Base-by-base conservation (phyloP, 2,329 filamentous ascomycete genomes). In the Xylaria sp. region DNA sequence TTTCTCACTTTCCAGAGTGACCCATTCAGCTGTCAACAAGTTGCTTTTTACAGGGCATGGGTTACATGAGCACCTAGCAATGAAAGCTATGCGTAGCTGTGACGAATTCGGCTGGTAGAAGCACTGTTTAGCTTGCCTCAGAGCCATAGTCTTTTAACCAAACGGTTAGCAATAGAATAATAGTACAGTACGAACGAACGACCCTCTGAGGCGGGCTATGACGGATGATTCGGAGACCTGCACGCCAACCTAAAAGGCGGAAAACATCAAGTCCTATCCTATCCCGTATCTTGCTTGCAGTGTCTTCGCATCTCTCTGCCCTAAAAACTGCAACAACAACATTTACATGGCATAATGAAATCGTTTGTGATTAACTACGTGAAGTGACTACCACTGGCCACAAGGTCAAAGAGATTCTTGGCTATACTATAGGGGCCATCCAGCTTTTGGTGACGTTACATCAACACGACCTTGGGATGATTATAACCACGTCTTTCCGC, bases 1-100 rank as follows among this genome's bases (percentile, higher is more conserved):
- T 46, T 49, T 57, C 2, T n/a, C 33, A n/a, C 15, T 28, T 31
- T 36, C 57, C 12, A n/a, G 62, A 46, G 46, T 58, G 59, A 58
- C 15, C 43, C 58, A 62, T 51, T 49, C 9, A 43, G 58, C 18
- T 51, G 39, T 43, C 15, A 52, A 36, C 52, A 58, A 36, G 52
- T 55, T 62, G 43, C 28, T 49, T 28, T 31, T 36, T 18, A 15
- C 18, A 12, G 49, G 20, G 39, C 56, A 7, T 8, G 25, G 28
- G 23, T 41, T 33, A 13, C 33, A 49, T 46, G 1, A 33, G 1
- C 25, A 8, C 2, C 28, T 31, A 7, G 31, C 4, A 7, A 28
- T 9, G 57, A 39, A 25, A 66, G 49, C 31, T 28, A 7, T 18
- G 20, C 28, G 33, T 31, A 18, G 23, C 20, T 12, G 8, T 46